Percentiles rank a stretch among this genome's conserved stretches.
These are phyloP conservation scores for Trichophyton equinum DNA, from an alignment of 2,329 filamentous ascomycete species.

Conservation along the genomic window DNA sequence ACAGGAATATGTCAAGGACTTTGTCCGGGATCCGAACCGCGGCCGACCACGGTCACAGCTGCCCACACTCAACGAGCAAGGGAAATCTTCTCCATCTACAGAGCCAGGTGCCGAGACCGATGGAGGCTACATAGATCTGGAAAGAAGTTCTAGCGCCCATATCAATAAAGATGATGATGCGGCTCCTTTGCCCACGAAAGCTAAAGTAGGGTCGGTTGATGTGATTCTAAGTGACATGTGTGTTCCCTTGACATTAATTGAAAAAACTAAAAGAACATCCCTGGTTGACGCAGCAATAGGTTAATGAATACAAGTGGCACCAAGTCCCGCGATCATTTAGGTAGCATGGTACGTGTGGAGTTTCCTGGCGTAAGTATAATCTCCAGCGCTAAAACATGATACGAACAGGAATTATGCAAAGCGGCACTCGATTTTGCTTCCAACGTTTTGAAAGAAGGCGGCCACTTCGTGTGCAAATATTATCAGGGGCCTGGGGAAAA, in stretches of 20 bases:
- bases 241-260: conserved; percentile 51
- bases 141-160: conserved; percentile 18
- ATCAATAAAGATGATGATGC: conserved; percentile 16
- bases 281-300: conserved; percentile 46
- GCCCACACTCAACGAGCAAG: conserved; percentile 8
- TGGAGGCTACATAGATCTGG: conserved; percentile 17
- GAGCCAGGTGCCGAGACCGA: neutral
- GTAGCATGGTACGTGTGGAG: conserved; percentile 63
- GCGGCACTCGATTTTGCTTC: conserved; percentile 76
- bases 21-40: conserved; percentile 53
- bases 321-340: conserved; percentile 72
- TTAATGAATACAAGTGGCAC: conserved; percentile 98
- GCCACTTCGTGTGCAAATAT: conserved; percentile 95
- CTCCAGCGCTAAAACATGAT: conserved; percentile 2
- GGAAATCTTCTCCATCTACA: conserved; percentile 10
- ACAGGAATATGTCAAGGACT: conserved; percentile 63
- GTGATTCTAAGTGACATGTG: conserved; percentile 98
- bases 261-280: neutral
- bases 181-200: conserved; percentile 25
- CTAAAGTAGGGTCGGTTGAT: conserved; percentile 45
- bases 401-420: conserved; percentile 65
- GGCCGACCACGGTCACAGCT: conserved; percentile 37
- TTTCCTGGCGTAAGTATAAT: neutral
- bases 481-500: conserved; percentile 87
- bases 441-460: conserved; percentile 68